Base-by-base conservation (phyloP, 805 yeast genomes). In the Wickerhamomyces canadensis region DNA sequence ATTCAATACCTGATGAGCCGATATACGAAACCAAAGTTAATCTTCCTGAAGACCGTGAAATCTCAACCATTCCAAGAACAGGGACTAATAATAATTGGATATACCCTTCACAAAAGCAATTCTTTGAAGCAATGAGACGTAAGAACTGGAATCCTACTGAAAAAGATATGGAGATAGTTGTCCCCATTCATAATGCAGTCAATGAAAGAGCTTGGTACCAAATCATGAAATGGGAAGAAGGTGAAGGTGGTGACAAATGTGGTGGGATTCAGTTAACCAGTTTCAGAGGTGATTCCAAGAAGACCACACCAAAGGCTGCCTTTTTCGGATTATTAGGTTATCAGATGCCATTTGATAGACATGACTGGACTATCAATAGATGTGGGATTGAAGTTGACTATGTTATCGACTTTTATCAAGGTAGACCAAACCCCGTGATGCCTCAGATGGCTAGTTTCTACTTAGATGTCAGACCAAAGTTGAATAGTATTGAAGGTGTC, bases 81-180 rank as follows among this genome's bases (percentile, higher is more conserved):
- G 81, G 75, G 4, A 54, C 74, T 1, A 68, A 68, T 13, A 50
- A 70, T 1, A 84, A 89, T 62, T 91, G 98, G 98, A 72, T 91
- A 2, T 91, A 91, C 56, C 98, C 98, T 8, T 85, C 96, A 4
- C 95, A 91, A 57, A 84, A 85, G 57, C 97, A 91, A 66, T 91
- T 91, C 55, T 91, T 68, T 58, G 93, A 87, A 41, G 96, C 97
- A 9, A 93, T 91, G 98, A 68, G 76, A 48, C 74, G 98, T 34
- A 91, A 91, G 54, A 75, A 85, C 40, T 86, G 95, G 88, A 71
- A 79, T 36, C 96, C 98, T 2, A 65, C 76, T 10, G 83, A 83
- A 0, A 58, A 63, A 7, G 97, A 89, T 54, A 91, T 91, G 98
- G 67, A 76, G 45, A 76, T 91, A 1, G 86, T 91, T 14, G 95